Evolutionary conservation across 2,329 filamentous ascomycete genomes (phyloP), one percentile per base, ranked within the genome.

Genomic region (Monilinia aucupariae): DNA sequence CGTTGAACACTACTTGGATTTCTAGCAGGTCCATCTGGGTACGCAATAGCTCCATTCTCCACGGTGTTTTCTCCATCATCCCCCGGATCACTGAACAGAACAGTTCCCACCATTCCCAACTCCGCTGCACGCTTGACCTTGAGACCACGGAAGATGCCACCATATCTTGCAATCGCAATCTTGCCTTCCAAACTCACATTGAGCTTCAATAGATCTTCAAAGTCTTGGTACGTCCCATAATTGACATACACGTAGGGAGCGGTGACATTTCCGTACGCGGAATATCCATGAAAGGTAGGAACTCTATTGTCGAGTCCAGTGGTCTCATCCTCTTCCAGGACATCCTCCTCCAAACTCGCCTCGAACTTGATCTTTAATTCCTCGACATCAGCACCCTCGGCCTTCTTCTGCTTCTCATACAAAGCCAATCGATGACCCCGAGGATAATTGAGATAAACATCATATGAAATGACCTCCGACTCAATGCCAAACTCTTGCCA

Each of bases 261-360:
- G 0, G 93, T 97, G 54, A 96, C 93, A 74, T 97, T 96, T 34
- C 93, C 93, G 65, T 82, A 92, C 5, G 92, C 92, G 4, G 91
- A 96, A 75, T 97, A 97, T 60, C 93, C 94, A 73, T 97, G 93
- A 78, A 97, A 97, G 0, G 89, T 93, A 1, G 93, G 92, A 30
- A 97, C 82, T 37, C 91, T 81, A 70, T 92, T 83, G 12, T 82
- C 76, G 52, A 91, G 78, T 27, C 85, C 82, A 22, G 86, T 91
- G 0, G 92, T 96, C 3, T 86, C 83, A 74, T 99, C 94, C 59
- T 96, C 87, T 0, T 91, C 82, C 6, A 97, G 78, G 2, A 93
- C 82, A 72, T 96, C 91, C 75, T 99, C 94, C 69, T 90, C 85
- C 48, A 97, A 77, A 1, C 85, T 87, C 0, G 92, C 93, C 72